Base-by-base conservation (phyloP, 305 asterid genomes). In the Nicotiana rustica region DNA sequence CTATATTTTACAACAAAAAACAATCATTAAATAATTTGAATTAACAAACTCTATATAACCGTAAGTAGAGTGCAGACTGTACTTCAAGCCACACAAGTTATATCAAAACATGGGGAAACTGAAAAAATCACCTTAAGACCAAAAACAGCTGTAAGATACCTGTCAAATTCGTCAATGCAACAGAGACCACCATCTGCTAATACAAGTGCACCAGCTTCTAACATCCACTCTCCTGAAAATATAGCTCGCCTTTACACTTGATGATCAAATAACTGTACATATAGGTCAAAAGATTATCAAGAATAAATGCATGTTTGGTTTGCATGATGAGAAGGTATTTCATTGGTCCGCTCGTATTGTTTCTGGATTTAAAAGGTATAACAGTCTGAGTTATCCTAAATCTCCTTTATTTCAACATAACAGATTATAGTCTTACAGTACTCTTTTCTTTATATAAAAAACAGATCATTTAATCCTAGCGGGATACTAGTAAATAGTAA, bases 141-240 rank as follows among this genome's bases (percentile, higher is more conserved):
- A 55, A 76, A 25, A 57, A 49, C 44, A 49, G 80, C 31, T 55
- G n/a, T 52, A 12, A 12, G 59, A 76, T 79, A 95, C 98, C 99
- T 94, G 85, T 94, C 99, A 91, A 96, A 94, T 86, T 96, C 99
- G 85, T 96, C 99, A 80, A 96, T 96, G 91, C 99, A 96, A 85
- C 99, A 96, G 86, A 96, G 91, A 81, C 99, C 99, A 35, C 99
- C 99, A 85, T 96, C 99, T 79, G 99, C 98, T 88, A 96, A 88
- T 79, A 96, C 99, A 82, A 96, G 92, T 75, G 98, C 98, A 83
- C 99, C 99, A 81, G 99, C 99, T 93, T 96, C 99, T 84, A 96
- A 89, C 96, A 94, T 88, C 99, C 99, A 96, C 83, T 96, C 98
- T 86, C 99, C 99, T 96, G 93, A 82, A 77, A 84, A 82, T 55